Evolutionary conservation across 176 grass and related monocot species (phyloP).

Genomic region (Ensete ventricosum): DNA sequence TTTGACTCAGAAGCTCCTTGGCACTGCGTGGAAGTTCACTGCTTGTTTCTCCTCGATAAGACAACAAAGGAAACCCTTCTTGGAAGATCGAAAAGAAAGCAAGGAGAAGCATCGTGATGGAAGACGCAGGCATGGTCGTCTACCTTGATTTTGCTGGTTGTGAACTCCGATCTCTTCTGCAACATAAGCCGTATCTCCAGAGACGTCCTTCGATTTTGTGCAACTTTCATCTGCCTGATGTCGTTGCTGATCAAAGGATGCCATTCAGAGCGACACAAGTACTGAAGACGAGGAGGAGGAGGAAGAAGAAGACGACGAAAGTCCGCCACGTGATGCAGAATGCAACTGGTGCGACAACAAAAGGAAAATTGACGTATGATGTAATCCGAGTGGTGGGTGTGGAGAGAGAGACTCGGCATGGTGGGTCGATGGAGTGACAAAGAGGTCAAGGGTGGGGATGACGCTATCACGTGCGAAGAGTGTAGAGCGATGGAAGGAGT

Average conservation of each 20-base stretch:
- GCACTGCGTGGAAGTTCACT: too few relatives aligned
- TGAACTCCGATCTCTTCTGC: background rate
- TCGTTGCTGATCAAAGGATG: background rate
- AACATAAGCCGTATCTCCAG: background rate
- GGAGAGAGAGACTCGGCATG: background rate
- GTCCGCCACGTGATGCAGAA: too few relatives aligned
- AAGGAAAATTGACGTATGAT: background rate
- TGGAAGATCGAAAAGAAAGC: too few relatives aligned
- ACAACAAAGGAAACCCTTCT: too few relatives aligned
- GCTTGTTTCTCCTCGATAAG: too few relatives aligned
- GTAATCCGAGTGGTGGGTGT: background rate
- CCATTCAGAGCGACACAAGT: too few relatives aligned
- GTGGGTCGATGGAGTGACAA: background rate
- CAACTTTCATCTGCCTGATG: background rate
- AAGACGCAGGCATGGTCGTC: too few relatives aligned
- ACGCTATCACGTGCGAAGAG: constrained; percentile 1
- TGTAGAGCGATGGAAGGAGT: constrained; percentile 23
- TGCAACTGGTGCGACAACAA: too few relatives aligned
- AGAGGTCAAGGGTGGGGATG: background rate
- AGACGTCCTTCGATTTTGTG: background rate
- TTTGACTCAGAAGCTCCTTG: too few relatives aligned
- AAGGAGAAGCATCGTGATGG: too few relatives aligned
- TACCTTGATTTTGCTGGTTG: too few relatives aligned
- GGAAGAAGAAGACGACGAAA: background rate
- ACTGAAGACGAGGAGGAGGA: background rate